Evolutionary conservation across 2,329 filamentous ascomycete genomes (phyloP).

Genomic region (Hypoxylon sp.): DNA sequence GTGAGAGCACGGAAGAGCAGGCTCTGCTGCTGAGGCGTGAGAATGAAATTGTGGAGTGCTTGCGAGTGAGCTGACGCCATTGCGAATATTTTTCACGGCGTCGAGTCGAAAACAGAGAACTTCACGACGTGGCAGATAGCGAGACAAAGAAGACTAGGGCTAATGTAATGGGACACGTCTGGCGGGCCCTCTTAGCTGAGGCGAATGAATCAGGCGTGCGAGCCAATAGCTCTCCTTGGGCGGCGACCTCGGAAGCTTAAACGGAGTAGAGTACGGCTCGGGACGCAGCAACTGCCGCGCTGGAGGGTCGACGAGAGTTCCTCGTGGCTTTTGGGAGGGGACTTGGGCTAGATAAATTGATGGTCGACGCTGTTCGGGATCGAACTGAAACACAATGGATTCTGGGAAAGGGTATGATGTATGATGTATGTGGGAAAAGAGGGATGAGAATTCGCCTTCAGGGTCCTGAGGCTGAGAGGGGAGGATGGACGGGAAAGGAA

Average conservation of each 20-base stretch:
- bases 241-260: slow-evolving; percentile 16
- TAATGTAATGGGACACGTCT: slow-evolving; percentile 17
- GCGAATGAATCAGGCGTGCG: slow-evolving; percentile 16
- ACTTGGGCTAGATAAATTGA: slow-evolving; percentile 2
- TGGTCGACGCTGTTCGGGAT: slow-evolving; percentile 24
- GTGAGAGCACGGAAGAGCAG: slow-evolving; percentile 79
- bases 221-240: slow-evolving; percentile 16
- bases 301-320: slow-evolving; percentile 17
- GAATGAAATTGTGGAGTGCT: slow-evolving; percentile 65
- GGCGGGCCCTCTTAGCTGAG: slow-evolving; percentile 32
- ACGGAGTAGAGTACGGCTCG: slow-evolving; percentile 4
- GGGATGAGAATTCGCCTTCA: slow-evolving; percentile 30
- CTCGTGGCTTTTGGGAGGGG: slow-evolving; percentile 20
- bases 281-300: slow-evolving; percentile 32
- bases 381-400: slow-evolving; percentile 15
- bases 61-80: slow-evolving; percentile 61
- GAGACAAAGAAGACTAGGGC: slow-evolving; percentile 7
- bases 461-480: slow-evolving; percentile 34
- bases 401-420: slow-evolving; percentile 12
- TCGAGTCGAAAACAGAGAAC: slow-evolving; percentile 7
- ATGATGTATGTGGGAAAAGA: background rate
- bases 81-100: slow-evolving; percentile 31
- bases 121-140: slow-evolving; percentile 9
- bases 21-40: slow-evolving; percentile 79
- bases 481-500: slow-evolving; percentile 27